Evolutionary conservation across 2,329 filamentous ascomycete species (phyloP), one percentile per base, ranked within the genome.

Genomic region (Albifimbria verrucaria): DNA sequence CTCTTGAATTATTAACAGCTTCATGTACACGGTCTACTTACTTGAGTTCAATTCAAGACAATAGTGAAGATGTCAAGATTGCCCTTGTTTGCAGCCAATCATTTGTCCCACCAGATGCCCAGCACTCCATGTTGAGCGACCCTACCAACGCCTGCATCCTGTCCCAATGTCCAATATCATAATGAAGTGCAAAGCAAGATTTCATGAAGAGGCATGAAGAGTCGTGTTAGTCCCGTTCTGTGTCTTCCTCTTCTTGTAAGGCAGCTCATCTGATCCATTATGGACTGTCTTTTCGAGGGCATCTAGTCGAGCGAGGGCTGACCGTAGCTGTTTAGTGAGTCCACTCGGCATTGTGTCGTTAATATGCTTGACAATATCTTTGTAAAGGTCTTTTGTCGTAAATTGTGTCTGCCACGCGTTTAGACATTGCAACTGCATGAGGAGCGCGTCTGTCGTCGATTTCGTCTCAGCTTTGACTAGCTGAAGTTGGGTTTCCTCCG

Each of bases 371-470:
- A 75, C 57, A 9, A 81, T 76, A 1, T 64, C 65, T 6, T 69
- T 65, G 15, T 72, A 74, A 23, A 80, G 64, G 2, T 65, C 59
- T 45, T 69, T 73, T 1, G 77, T 76, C 20, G 62, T 70, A 7
- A 85, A 63, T 56, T 79, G 81, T 52, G 74, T 76, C 54, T 74
- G 82, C 55, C 78, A 79, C 1, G 55, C 52, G 59, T 80, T 74
- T 7, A 85, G 57, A 1, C 69, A 62, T 20, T 59, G 59, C 4
- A 79, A 26, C 45, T 73, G 63, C 39, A 71, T 60, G 17, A 70
- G 66, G 6, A 79, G 56, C 4, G 63, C 61, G 0, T 69, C 64
- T 18, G 67, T 59, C 32, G 61, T 65, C 22, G 60, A 62, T 20
- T 67, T 57, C 7, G 69, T 49, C 23, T 59, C 64, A 10, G 59